A percentile compares a stretch with the other conserved stretches of the same genome.
Evolutionary conservation across 306 rosid genomes (phyloP).

Genomic region (Quercus gilva): DNA sequence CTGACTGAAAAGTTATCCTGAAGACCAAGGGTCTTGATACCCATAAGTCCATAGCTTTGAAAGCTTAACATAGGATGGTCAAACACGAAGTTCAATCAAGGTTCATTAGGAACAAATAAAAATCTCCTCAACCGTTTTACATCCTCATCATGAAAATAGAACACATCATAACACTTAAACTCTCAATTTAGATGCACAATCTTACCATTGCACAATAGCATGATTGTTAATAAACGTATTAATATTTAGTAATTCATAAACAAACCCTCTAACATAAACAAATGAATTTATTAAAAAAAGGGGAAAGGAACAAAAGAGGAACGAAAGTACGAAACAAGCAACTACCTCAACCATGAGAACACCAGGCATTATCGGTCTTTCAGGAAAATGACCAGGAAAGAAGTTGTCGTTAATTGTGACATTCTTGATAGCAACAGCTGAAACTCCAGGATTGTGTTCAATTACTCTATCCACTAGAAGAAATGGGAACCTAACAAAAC

Average conservation of each 20-base stretch:
- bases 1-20: background rate
- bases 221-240: background rate
- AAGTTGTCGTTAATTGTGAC: constrained; percentile 60
- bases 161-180: background rate
- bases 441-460: constrained; percentile 60
- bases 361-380: constrained; percentile 59
- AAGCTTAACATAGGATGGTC: background rate
- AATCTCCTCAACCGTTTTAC: background rate
- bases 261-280: background rate
- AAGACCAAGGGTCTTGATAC: background rate
- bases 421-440: constrained; percentile 57
- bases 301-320: background rate
- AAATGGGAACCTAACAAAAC: constrained; percentile 71
- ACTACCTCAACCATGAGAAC: constrained; percentile 59
- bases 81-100: background rate
- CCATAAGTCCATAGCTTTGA: background rate
- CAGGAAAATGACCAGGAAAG: constrained; percentile 59
- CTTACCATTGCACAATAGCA: background rate
- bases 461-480: constrained; percentile 91
- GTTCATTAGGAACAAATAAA: background rate
- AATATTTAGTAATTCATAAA: background rate
- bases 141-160: background rate
- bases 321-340: background rate
- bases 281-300: background rate
- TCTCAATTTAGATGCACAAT: background rate